phyloP scores from a whole-genome alignment of 331 rosid genomes.

The Erythrophleum ivorense region DNA sequence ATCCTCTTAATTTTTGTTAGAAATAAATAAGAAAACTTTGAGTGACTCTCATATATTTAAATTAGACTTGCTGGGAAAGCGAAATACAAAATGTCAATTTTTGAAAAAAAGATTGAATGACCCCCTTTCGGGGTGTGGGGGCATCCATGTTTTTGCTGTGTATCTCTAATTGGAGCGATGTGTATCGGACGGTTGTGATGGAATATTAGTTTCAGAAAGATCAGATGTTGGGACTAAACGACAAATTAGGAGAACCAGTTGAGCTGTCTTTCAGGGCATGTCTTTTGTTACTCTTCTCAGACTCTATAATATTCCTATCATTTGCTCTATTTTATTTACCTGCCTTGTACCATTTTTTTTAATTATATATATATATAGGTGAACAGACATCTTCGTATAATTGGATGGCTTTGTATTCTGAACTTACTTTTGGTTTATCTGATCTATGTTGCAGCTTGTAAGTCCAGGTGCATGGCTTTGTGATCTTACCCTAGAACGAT shows the following conservation, averaged over 20 bases:
- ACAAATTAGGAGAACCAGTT: not conserved
- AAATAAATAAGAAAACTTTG: no score
- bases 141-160: not conserved
- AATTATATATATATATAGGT: not conserved
- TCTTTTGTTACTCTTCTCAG: not conserved
- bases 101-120: no score
- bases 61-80: no score
- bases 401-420: not conserved
- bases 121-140: not conserved
- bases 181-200: constrained; percentile 3
- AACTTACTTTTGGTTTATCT: constrained; percentile 15
- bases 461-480: constrained; percentile 94
- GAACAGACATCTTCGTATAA: not conserved
- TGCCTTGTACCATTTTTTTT: no score
- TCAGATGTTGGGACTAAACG: not conserved
- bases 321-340: no score
- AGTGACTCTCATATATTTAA: no score
- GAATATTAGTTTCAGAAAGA: not conserved
- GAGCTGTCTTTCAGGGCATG: not conserved
- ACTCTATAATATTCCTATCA: no score
- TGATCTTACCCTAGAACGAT: constrained; percentile 85
- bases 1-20: no score
- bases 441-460: constrained; percentile 58
- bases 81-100: no score
- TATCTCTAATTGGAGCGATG: not conserved